These are phyloP conservation scores for Geosmithia putterillii DNA, from an alignment of 2,329 filamentous ascomycete species.

Conservation along the genomic window DNA sequence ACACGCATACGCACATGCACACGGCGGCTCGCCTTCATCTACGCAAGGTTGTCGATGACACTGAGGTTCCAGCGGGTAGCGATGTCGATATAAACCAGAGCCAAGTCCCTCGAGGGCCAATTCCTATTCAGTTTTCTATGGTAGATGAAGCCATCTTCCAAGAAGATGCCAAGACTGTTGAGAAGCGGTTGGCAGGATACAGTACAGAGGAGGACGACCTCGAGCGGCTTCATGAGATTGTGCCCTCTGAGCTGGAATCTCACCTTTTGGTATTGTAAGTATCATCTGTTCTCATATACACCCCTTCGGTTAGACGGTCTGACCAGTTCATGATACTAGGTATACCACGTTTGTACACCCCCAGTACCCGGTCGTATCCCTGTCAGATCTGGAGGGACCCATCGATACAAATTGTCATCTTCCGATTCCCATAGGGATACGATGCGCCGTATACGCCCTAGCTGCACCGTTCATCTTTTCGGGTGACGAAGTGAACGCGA, in stretches of 20 bases:
- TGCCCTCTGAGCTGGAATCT: constrained; percentile 6
- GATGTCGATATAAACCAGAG: background rate
- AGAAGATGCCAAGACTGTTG: constrained; percentile 7
- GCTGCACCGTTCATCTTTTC: constrained; percentile 12
- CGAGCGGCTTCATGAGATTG: constrained; percentile 7
- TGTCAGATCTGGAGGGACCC: constrained; percentile 1
- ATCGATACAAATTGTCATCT: constrained; percentile 4
- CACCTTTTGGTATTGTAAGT: constrained; percentile 7
- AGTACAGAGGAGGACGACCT: constrained; percentile 7
- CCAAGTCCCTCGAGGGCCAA: background rate
- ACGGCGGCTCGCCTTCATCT: constrained; percentile 10
- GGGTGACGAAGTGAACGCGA: constrained; percentile 12
- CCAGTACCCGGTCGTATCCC: constrained; percentile 8
- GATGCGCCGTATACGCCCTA: constrained; percentile 10
- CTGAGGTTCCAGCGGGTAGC: constrained; percentile 1
- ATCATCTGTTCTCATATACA: background rate
- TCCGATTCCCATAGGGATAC: constrained; percentile 7
- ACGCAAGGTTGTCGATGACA: constrained; percentile 8
- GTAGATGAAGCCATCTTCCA: constrained; percentile 10
- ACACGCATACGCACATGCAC: constrained; percentile 12
- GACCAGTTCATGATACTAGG: background rate
- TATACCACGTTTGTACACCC: constrained; percentile 9
- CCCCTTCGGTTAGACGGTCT: background rate
- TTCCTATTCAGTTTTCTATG: constrained; percentile 9
- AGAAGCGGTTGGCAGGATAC: constrained; percentile 5